These are phyloP conservation scores for Penicillium lividum DNA, from an alignment of 495 filamentous ascomycete species.

Conservation along the genomic window DNA sequence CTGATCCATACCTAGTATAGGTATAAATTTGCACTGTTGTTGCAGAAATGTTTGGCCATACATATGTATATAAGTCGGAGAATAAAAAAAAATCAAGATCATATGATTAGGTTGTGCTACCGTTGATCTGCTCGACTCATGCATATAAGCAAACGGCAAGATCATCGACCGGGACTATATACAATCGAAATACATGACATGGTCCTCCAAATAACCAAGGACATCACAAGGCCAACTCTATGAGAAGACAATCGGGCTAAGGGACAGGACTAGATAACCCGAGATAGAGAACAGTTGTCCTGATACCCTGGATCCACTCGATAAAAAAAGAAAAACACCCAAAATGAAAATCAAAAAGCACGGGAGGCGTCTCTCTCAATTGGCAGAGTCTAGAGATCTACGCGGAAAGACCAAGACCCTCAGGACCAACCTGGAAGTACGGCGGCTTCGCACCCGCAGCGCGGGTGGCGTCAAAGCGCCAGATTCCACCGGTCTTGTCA, in stretches of 20 bases:
- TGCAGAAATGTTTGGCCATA: too few relatives aligned
- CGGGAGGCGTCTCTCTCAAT: not conserved
- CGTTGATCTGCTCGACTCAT: constrained; percentile 11
- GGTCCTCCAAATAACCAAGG: constrained; percentile 12
- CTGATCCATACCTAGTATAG: too few relatives aligned
- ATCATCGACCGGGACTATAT: constrained; percentile 23
- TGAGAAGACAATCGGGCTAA: constrained; percentile 16
- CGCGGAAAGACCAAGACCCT: constrained; percentile 41
- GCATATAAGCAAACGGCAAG: constrained; percentile 11
- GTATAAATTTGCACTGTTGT: too few relatives aligned
- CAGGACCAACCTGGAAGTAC: constrained; percentile 42
- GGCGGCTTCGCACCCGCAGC: constrained; percentile 49
- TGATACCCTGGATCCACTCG: constrained; percentile 8
- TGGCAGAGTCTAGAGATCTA: constrained; percentile 9
- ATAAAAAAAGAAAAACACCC: constrained; percentile 8
- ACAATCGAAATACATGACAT: constrained; percentile 28
- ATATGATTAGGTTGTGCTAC: constrained; percentile 23
- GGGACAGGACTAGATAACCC: not conserved
- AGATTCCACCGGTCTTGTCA: constrained; percentile 85
- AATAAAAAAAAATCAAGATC: constrained; percentile 7
- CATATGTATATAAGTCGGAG: not conserved
- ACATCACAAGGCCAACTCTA: constrained; percentile 25
- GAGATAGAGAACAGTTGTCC: not conserved
- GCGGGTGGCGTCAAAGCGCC: constrained; percentile 76
- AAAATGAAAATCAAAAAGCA: constrained; percentile 1